These are phyloP conservation scores for Globisporangium takayamanum DNA, from an alignment of 352 stramenopile species.

Conservation along the genomic window DNA sequence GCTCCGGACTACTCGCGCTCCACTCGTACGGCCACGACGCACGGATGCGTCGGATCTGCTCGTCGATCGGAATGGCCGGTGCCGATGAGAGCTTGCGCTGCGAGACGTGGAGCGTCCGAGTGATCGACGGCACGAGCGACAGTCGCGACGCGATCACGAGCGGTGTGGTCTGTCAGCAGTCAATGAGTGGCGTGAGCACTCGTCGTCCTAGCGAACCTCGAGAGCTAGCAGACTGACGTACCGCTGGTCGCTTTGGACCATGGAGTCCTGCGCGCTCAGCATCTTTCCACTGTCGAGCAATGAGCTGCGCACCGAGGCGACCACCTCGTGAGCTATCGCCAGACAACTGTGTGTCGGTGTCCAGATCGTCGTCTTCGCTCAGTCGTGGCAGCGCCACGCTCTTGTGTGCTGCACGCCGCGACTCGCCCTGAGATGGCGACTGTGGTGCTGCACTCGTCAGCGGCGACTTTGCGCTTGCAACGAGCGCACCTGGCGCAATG, in stretches of 20 bases:
- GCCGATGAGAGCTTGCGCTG: constrained; percentile 19
- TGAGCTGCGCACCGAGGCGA: constrained; percentile 42
- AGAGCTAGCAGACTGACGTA: constrained; percentile 8
- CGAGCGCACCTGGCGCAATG: constrained; percentile 14
- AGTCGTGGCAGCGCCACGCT: constrained; percentile 5
- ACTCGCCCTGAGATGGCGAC: too few relatives aligned
- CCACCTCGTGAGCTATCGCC: too few relatives aligned
- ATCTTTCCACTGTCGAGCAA: constrained; percentile 49
- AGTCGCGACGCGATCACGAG: constrained; percentile 15
- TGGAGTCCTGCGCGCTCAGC: constrained; percentile 31
- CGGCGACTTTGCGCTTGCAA: neutral
- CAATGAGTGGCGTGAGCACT: neutral
- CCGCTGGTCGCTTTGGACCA: constrained; percentile 21
- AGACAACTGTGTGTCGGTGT: neutral
- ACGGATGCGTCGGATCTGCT: constrained; percentile 55
- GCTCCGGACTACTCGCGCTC: constrained; percentile 17
- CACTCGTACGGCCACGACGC: constrained; percentile 64
- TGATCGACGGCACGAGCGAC: constrained; percentile 34
- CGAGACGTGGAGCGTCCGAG: constrained; percentile 40
- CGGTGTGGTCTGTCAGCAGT: constrained; percentile 3
- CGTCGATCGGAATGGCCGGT: constrained; percentile 19
- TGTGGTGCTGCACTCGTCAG: too few relatives aligned
- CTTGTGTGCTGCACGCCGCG: neutral
- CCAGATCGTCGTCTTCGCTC: constrained; percentile 7
- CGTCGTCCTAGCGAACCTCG: too few relatives aligned